Conservation (phyloP, 2,329 filamentous ascomycete species). For the Colletotrichum melonis region DNA sequence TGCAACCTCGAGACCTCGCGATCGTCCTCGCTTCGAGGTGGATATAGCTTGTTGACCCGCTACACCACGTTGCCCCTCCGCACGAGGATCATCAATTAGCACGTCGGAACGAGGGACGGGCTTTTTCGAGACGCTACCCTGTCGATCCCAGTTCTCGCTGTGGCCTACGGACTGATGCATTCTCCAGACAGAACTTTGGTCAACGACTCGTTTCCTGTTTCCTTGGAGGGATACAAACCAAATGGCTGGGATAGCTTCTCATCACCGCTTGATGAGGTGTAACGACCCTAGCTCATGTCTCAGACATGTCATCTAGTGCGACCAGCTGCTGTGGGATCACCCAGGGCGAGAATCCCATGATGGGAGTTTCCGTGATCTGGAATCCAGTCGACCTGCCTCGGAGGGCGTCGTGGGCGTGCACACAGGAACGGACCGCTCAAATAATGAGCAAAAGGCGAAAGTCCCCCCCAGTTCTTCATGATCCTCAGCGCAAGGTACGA, state of each 20-base stretch:
- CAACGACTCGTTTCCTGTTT: not conserved
- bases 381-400: not conserved
- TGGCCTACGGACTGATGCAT: not conserved
- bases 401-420: not conserved
- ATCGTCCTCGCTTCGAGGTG: slow-evolving; percentile 20
- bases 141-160: not conserved
- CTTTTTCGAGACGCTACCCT: slow-evolving; percentile 9
- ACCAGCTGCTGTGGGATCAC: slow-evolving; percentile 28
- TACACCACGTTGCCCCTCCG: slow-evolving; percentile 9
- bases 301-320: slow-evolving; percentile 18
- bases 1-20: slow-evolving; percentile 28
- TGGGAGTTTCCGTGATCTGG: not conserved
- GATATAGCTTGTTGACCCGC: slow-evolving; percentile 11
- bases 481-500: slow-evolving; percentile 8
- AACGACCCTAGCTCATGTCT: slow-evolving; percentile 19
- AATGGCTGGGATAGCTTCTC: slow-evolving; percentile 3
- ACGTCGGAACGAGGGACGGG: slow-evolving; percentile 12
- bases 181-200: not conserved
- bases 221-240: slow-evolving; percentile 8
- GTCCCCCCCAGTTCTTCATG: not conserved
- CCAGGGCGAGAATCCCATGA: slow-evolving; percentile 10
- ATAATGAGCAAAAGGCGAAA: slow-evolving; percentile 7
- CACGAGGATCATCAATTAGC: slow-evolving; percentile 22
- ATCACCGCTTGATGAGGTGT: not conserved
- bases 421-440: slow-evolving; percentile 11